These are phyloP conservation scores for Lichtheimia hyalospora DNA, from an alignment of 371 early-diverging fungal genomes.

Conservation along the genomic window DNA sequence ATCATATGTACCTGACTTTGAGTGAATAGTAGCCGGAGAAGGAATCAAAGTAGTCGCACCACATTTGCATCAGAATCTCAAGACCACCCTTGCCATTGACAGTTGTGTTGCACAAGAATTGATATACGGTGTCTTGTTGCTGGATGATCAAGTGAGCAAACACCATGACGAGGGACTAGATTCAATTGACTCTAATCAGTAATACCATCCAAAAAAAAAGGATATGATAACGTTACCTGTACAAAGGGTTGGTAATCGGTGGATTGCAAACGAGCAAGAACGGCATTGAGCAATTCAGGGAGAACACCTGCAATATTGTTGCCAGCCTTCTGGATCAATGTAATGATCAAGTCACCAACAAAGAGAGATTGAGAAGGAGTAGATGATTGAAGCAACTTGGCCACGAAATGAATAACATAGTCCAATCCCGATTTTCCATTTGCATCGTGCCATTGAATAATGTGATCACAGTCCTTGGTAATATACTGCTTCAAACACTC, in stretches of 20 bases:
- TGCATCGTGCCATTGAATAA: conserved; percentile 66
- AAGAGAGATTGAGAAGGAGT: conserved; percentile 77
- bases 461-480: conserved; percentile 63
- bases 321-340: conserved; percentile 80
- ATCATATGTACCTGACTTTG: conserved; percentile 68
- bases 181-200: neutral
- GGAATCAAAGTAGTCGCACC: conserved; percentile 77
- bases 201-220: neutral
- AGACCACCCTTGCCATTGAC: conserved; percentile 63
- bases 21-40: conserved; percentile 76
- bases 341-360: conserved; percentile 87
- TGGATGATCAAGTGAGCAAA: conserved; percentile 81
- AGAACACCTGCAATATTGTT: conserved; percentile 67
- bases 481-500: conserved; percentile 66
- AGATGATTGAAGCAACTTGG: conserved; percentile 71
- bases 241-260: conserved; percentile 78
- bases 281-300: conserved; percentile 78
- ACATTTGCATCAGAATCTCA: conserved; percentile 66
- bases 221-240: conserved; percentile 45
- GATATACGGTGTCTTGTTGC: conserved; percentile 69
- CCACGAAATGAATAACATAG: conserved; percentile 77
- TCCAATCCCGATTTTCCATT: conserved; percentile 76
- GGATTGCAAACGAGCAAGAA: conserved; percentile 65
- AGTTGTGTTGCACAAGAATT: conserved; percentile 59
- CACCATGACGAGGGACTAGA: conserved; percentile 79